Evolutionary conservation across 495 filamentous ascomycete genomes (phyloP).

Genomic region (Elaphomyces granulatus): DNA sequence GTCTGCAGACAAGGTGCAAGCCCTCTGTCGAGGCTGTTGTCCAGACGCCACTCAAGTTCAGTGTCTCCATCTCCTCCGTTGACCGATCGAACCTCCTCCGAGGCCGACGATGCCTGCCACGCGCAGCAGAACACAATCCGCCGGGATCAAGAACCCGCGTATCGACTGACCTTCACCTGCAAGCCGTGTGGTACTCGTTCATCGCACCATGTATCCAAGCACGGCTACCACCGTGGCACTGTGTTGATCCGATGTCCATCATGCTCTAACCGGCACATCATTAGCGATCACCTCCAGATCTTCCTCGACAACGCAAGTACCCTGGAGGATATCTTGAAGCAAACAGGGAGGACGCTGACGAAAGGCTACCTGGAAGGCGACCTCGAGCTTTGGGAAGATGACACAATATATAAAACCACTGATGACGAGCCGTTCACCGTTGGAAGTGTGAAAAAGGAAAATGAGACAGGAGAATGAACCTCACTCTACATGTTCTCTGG

Average conservation of each 20-base stretch:
- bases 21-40: constrained; percentile 17
- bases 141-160: constrained; percentile 47
- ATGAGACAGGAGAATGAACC: too few species aligned
- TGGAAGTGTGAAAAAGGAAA: background rate
- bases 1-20: background rate
- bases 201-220: constrained; percentile 68
- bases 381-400: constrained; percentile 58
- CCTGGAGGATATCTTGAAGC: constrained; percentile 22
- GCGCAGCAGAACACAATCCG: constrained; percentile 20
- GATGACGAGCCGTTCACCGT: constrained; percentile 2
- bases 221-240: constrained; percentile 81
- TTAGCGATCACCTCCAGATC: constrained; percentile 66
- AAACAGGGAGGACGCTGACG: constrained; percentile 20
- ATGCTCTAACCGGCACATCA: constrained; percentile 77
- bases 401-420: constrained; percentile 20
- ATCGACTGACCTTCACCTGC: constrained; percentile 85
- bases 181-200: constrained; percentile 65
- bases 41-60: constrained; percentile 12
- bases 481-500: too few species aligned
- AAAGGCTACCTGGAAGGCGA: constrained; percentile 36
- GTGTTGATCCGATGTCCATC: constrained; percentile 75
- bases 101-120: constrained; percentile 18
- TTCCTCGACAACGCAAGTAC: constrained; percentile 30
- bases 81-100: constrained; percentile 14
- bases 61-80: constrained; percentile 12